Evolutionary conservation across 2,329 filamentous ascomycete genomes (phyloP).

Genomic region (Achaetomium macrosporum): DNA sequence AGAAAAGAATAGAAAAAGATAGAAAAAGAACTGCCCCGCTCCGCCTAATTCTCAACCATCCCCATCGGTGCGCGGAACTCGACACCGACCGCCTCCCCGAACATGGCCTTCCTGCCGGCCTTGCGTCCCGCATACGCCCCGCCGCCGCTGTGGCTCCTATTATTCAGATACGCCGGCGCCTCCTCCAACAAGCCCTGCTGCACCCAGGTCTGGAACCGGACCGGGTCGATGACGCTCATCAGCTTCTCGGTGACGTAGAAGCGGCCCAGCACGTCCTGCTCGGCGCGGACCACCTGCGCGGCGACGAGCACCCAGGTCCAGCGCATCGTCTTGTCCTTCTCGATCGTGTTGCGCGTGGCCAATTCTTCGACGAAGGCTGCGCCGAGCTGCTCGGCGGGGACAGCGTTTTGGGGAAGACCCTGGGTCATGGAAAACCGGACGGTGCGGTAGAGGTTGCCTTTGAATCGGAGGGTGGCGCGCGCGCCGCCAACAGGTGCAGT

Average conservation of each 20-base stretch:
- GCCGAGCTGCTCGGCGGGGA: conserved; percentile 19
- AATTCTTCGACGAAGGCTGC: conserved; percentile 27
- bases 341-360: conserved; percentile 22
- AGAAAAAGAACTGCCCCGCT: too few species aligned
- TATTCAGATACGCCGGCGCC: conserved; percentile 47
- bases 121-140: conserved; percentile 39
- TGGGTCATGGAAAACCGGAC: conserved; percentile 9
- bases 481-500: neutral
- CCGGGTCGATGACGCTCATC: conserved; percentile 43
- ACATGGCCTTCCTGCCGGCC: conserved; percentile 37
- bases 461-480: conserved; percentile 22
- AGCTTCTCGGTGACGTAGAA: conserved; percentile 53
- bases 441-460: conserved; percentile 28
- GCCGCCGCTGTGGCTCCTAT: conserved; percentile 39
- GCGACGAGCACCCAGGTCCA: conserved; percentile 31
- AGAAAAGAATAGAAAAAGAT: too few species aligned
- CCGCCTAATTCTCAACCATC: conserved; percentile 21
- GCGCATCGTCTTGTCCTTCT: conserved; percentile 19
- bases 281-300: conserved; percentile 28
- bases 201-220: conserved; percentile 34
- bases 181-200: conserved; percentile 37
- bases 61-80: conserved; percentile 29
- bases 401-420: conserved; percentile 7
- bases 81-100: conserved; percentile 38
- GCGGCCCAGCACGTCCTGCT: conserved; percentile 46